Conservation (phyloP, 164 flowering plant species). For the Sedum album region DNA sequence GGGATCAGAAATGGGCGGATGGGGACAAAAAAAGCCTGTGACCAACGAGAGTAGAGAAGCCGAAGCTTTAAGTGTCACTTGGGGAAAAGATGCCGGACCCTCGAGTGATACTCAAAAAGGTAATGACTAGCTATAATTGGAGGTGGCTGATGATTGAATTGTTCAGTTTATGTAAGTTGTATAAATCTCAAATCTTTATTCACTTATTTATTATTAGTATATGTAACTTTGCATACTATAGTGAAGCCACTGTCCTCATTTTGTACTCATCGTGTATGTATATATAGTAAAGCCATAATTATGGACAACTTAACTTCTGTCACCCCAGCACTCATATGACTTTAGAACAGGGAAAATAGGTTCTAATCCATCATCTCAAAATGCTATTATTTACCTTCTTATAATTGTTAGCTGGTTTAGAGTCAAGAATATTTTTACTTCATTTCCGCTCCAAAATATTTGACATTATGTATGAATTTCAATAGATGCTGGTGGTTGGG, state of each 20-base stretch:
- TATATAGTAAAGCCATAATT: too few relatives aligned
- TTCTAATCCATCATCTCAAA: constrained; percentile 24
- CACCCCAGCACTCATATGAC: constrained; percentile 23
- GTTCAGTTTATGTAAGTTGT: neutral
- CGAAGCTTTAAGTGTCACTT: constrained; percentile 2
- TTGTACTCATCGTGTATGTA: too few relatives aligned
- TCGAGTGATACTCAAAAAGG: neutral
- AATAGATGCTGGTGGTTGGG: constrained; percentile 43
- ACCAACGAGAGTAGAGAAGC: neutral
- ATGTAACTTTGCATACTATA: too few relatives aligned
- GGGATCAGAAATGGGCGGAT: neutral
- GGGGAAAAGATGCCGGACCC: constrained; percentile 15
- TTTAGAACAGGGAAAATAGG: constrained; percentile 22
- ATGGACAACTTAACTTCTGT: too few relatives aligned
- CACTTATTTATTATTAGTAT: neutral
- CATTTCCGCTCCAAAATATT: neutral
- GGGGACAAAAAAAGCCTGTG: constrained; percentile 1
- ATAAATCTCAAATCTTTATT: too few relatives aligned
- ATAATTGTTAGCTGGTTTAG: neutral
- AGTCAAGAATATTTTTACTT: neutral
- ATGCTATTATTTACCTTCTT: constrained; percentile 26
- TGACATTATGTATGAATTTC: neutral
- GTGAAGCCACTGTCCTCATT: too few relatives aligned
- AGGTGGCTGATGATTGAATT: neutral
- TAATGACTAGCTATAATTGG: neutral